Evolutionary conservation across 352 stramenopile genomes (phyloP).

Genomic region (Phytopythium delawarense): DNA sequence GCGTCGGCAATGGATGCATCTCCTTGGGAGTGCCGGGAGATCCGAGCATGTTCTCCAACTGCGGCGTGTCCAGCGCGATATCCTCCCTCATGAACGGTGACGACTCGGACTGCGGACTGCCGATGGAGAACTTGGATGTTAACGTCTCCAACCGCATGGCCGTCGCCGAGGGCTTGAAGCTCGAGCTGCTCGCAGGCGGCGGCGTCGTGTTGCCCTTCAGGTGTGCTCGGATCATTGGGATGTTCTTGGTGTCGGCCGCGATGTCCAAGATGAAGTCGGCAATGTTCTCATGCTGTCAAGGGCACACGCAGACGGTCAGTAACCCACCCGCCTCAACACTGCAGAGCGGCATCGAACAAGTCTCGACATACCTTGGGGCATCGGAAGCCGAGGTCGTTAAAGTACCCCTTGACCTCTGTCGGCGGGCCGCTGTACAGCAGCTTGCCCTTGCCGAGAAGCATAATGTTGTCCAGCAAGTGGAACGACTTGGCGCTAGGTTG

Average conservation of each 20-base stretch:
- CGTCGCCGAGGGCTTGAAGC: slow-evolving; percentile 3
- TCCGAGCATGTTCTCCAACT: slow-evolving; percentile 27
- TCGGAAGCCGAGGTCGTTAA: slow-evolving; percentile 63
- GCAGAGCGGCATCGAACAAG: not conserved
- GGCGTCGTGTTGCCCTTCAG: slow-evolving; percentile 35
- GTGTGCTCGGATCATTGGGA: slow-evolving; percentile 47
- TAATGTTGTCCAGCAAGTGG: slow-evolving; percentile 84
- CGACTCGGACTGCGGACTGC: slow-evolving; percentile 34
- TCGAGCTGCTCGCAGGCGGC: not conserved
- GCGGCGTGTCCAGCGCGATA: slow-evolving; percentile 38
- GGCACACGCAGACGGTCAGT: slow-evolving; percentile 7
- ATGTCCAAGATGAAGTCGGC: slow-evolving; percentile 82
- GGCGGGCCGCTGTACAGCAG: slow-evolving; percentile 58
- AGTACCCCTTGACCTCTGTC: slow-evolving; percentile 44
- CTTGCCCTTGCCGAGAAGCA: slow-evolving; percentile 86
- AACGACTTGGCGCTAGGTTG: slow-evolving; percentile 91
- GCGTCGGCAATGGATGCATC: slow-evolving; percentile 14
- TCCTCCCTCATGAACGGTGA: slow-evolving; percentile 60
- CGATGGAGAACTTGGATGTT: slow-evolving; percentile 23
- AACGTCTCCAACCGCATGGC: slow-evolving; percentile 8
- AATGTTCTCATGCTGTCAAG: slow-evolving; percentile 63
- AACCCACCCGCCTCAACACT: not conserved
- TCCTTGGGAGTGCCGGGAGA: slow-evolving; percentile 19
- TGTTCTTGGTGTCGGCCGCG: slow-evolving; percentile 55
- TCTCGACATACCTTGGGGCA: slow-evolving; percentile 42